A percentile compares a stretch with the other conserved stretches of the same genome.
Evolutionary conservation across 108 stramenopile genomes (phyloP).

Genomic region (Schizochytrium sp.): DNA sequence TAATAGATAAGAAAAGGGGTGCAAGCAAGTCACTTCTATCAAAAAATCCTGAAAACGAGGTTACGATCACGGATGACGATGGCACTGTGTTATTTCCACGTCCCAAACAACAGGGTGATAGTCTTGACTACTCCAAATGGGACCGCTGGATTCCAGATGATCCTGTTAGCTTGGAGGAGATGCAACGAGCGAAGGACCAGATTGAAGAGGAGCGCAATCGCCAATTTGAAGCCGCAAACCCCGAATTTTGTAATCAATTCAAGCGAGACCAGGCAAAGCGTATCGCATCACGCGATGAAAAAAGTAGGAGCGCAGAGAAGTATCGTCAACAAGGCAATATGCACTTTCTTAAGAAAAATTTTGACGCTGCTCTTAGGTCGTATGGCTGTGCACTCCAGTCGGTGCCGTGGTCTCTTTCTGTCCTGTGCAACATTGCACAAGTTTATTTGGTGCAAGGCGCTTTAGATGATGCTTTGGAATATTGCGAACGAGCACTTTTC

Average conservation of each 20-base stretch:
- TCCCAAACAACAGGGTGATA: constrained; percentile 7
- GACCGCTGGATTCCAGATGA: constrained; percentile 63
- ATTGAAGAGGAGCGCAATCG: constrained; percentile 61
- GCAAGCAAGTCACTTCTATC: background rate
- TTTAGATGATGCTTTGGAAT: constrained; percentile 62
- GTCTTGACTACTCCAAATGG: constrained; percentile 66
- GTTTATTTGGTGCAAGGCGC: constrained; percentile 11
- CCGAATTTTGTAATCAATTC: constrained; percentile 66
- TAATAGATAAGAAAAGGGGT: background rate
- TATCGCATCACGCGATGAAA: background rate
- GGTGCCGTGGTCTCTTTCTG: constrained; percentile 24
- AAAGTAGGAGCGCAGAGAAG: constrained; percentile 57
- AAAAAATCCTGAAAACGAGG: background rate
- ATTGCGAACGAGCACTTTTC: constrained; percentile 61
- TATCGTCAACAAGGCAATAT: background rate
- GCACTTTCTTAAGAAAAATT: background rate
- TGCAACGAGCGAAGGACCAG: constrained; percentile 45
- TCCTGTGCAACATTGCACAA: constrained; percentile 65
- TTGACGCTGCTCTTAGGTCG: background rate
- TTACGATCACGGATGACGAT: constrained; percentile 62
- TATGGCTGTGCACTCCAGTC: constrained; percentile 62
- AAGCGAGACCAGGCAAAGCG: constrained; percentile 60
- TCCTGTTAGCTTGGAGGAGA: constrained; percentile 59
- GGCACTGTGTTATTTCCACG: constrained; percentile 51
- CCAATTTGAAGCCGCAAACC: constrained; percentile 62